phyloP scores from a whole-genome alignment of 1,139 yeast species.

The Yamadazyma diospyri region DNA sequence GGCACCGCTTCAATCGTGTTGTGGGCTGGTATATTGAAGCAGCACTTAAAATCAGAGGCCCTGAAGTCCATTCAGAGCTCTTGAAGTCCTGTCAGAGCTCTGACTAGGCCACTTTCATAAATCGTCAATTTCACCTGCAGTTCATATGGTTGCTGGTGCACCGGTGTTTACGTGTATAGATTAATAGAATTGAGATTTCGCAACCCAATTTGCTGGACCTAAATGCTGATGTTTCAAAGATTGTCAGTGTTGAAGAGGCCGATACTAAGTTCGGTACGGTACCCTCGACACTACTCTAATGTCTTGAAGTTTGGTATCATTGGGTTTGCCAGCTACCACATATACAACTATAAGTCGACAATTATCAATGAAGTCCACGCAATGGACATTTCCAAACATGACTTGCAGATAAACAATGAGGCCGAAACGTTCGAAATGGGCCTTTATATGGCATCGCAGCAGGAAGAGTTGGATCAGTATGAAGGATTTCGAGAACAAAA shows the following conservation, averaged over 20 bases:
- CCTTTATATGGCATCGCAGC: slow-evolving; percentile 57
- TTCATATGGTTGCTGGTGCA: too few species aligned
- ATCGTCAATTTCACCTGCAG: too few species aligned
- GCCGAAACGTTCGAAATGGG: slow-evolving; percentile 72
- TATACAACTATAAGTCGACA: slow-evolving; percentile 11
- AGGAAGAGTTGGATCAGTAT: slow-evolving; percentile 38
- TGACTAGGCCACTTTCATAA: too few species aligned
- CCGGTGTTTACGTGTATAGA: too few species aligned
- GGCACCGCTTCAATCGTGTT: slow-evolving; percentile 53
- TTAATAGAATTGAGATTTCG: too few species aligned
- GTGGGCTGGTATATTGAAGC: slow-evolving; percentile 47
- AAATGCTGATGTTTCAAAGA: slow-evolving; percentile 5
- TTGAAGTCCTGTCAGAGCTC: too few species aligned
- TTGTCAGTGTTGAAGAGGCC: slow-evolving; percentile 1
- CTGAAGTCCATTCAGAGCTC: too few species aligned
- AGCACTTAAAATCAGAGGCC: slow-evolving; percentile 28
- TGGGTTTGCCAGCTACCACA: slow-evolving; percentile 10
- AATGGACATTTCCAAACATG: slow-evolving; percentile 33
- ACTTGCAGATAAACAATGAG: slow-evolving; percentile 36
- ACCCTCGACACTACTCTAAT: not conserved
- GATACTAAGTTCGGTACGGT: slow-evolving; percentile 2
- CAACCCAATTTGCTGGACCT: too few species aligned
- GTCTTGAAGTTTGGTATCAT: slow-evolving; percentile 9
- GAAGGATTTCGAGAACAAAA: slow-evolving; percentile 21
- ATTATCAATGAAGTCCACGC: slow-evolving; percentile 33